Conservation (phyloP, 2,329 filamentous ascomycete genomes). For the Sordariomycetes sp. region DNA sequence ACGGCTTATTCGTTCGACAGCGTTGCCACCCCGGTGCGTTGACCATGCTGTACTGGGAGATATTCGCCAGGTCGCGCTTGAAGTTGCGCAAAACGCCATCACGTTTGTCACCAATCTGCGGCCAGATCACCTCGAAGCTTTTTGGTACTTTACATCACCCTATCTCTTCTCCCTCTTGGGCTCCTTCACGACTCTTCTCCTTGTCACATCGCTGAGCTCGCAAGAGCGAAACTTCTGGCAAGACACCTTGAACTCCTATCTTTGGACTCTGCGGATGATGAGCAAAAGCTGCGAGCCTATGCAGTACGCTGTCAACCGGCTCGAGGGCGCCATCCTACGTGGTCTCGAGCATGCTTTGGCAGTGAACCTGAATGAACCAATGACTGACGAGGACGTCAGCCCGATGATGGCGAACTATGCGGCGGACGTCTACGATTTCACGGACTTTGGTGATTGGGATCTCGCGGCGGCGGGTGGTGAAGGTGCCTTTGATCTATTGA, state of each 20-base stretch:
- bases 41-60: conserved; percentile 16
- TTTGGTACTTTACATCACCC: conserved; percentile 28
- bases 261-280: conserved; percentile 23
- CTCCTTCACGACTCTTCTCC: conserved; percentile 27
- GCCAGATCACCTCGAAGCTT: conserved; percentile 28
- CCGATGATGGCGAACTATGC: conserved; percentile 15
- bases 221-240: conserved; percentile 21
- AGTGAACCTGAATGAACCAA: conserved; percentile 21
- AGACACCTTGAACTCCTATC: conserved; percentile 21
- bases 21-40: conserved; percentile 17
- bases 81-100: conserved; percentile 20
- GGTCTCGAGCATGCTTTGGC: conserved; percentile 25
- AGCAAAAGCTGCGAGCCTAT: conserved; percentile 26
- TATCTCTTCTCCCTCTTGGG: conserved; percentile 28
- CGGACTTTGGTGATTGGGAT: conserved; percentile 25
- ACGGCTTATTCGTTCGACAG: conserved; percentile 27
- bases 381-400: conserved; percentile 18
- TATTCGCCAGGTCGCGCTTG: conserved; percentile 19
- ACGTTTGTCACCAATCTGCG: conserved; percentile 21
- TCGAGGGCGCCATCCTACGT: conserved; percentile 26
- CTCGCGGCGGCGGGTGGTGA: conserved; percentile 13
- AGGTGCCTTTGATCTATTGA: conserved; percentile 19
- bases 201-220: conserved; percentile 20
- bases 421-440: conserved; percentile 18
- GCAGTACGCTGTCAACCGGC: conserved; percentile 24